A percentile compares a stretch with the other conserved stretches of the same genome.
Evolutionary conservation across 1,139 yeast species (phyloP).

Genomic region (Geotrichum phurueaensis): DNA sequence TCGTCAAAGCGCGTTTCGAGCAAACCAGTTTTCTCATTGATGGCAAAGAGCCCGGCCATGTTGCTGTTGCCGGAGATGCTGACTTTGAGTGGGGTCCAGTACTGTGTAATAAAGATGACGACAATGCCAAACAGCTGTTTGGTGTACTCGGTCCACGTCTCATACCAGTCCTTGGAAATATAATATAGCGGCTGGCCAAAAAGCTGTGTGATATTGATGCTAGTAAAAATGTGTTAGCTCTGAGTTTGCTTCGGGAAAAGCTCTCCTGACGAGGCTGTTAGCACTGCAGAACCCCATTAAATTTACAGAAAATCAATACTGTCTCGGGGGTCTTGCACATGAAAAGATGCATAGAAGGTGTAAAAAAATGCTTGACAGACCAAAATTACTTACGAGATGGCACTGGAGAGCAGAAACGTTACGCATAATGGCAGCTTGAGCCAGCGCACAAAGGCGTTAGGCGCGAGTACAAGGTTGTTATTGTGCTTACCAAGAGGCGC

Average conservation of each 20-base stretch:
- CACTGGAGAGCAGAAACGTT: neutral
- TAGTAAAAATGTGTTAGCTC: neutral
- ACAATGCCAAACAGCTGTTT: slow-evolving; percentile 37
- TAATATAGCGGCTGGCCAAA: slow-evolving; percentile 31
- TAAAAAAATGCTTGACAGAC: too few species aligned
- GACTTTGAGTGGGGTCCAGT: slow-evolving; percentile 34
- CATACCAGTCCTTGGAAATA: slow-evolving; percentile 26
- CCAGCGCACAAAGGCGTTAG: slow-evolving; percentile 6
- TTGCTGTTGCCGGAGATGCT: slow-evolving; percentile 33
- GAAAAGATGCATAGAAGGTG: too few species aligned
- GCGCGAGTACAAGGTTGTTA: neutral
- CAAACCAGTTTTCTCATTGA: slow-evolving; percentile 23
- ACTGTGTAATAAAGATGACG: slow-evolving; percentile 31
- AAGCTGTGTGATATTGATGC: slow-evolving; percentile 27
- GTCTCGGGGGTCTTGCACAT: too few species aligned
- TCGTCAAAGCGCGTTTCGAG: slow-evolving; percentile 32
- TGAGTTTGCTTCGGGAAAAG: neutral
- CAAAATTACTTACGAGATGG: slow-evolving; percentile 13
- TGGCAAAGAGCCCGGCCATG: slow-evolving; percentile 28
- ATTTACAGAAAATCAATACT: neutral
- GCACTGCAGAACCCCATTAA: neutral
- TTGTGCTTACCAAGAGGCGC: neutral
- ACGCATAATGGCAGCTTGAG: slow-evolving; percentile 7
- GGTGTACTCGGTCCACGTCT: slow-evolving; percentile 35
- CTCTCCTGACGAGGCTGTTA: neutral